These are phyloP conservation scores for Plasmodium gonderi DNA, from an alignment of 169 alveolate species.

Conservation along the genomic window DNA sequence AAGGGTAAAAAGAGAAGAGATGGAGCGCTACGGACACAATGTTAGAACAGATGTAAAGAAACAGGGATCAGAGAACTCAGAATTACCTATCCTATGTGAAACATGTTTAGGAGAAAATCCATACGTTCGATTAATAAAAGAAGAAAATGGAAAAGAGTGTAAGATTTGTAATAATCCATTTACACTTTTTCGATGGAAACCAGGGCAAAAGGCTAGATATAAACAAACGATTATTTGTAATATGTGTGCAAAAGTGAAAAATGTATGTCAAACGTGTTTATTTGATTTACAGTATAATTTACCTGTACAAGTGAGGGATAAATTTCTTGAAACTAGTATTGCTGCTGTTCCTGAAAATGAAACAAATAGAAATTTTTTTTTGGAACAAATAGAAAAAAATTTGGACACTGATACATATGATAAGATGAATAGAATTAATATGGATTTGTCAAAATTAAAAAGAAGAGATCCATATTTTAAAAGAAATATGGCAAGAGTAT, in stretches of 20 bases:
- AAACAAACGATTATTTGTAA: conserved; percentile 97
- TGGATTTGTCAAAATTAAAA: conserved; percentile 83
- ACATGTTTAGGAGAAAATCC: conserved; percentile 98
- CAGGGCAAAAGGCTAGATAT: conserved; percentile 94
- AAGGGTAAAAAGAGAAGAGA: no score
- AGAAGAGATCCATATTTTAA: conserved; percentile 90
- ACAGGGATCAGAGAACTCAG: conserved; percentile 90
- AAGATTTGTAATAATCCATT: conserved; percentile 97
- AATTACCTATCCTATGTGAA: conserved; percentile 98
- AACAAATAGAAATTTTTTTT: conserved; percentile 82
- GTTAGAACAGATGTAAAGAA: conserved; percentile 85
- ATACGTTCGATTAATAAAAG: conserved; percentile 96
- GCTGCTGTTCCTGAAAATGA: conserved; percentile 81
- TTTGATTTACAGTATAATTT: conserved; percentile 97
- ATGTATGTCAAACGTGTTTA: conserved; percentile 98
- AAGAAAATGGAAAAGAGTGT: conserved; percentile 95
- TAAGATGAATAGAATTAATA: conserved; percentile 45
- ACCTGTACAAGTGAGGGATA: conserved; percentile 96
- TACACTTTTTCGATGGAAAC: conserved; percentile 98
- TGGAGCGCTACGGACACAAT: conserved; percentile 89
- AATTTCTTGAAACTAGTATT: conserved; percentile 81
- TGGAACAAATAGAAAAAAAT: conserved; percentile 79
- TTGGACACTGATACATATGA: conserved; percentile 44
- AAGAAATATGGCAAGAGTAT: conserved; percentile 94
- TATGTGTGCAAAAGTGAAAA: conserved; percentile 97